Base-by-base conservation (phyloP, 169 alveolate genomes). In the Eimeria acervulina region DNA sequence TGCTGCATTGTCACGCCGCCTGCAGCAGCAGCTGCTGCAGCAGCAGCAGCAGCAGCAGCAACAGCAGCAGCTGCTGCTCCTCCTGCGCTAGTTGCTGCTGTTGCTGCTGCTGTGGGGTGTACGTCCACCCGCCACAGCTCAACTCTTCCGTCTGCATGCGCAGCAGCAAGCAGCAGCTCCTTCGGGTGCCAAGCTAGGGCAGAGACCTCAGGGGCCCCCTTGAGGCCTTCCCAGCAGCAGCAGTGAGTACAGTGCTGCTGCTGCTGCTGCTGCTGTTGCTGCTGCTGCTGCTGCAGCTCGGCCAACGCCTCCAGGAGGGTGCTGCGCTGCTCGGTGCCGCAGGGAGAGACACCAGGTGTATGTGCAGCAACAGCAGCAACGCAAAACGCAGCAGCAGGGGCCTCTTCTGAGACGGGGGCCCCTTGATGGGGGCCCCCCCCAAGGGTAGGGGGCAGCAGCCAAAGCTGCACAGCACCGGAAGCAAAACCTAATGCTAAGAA, bases 101-200 rank as follows among this genome's bases (percentile, higher is more conserved):
- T 44, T 72, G 84, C 89, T 42, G 89, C 63, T 42, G 89, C 52
- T 21, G 26, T 17, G 15, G 89, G 52, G 31, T 78, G 89, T 40
- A 42, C 23, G 12, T 78, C 63, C 89, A 88, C 55, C n/a, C 51
- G 17, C 95, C 95, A 90, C 78, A 90, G 33, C 51, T 36, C 88
- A 19, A 90, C 88, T 21, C 66, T 26, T 15, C 95, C 95, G 21
- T 63, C 81, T 33, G 76, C 85, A 51, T 90, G 88, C 40, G 87
- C 95, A 8, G 95, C 80, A 7, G 95, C 95, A 26, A 90, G 95
- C 52, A 90, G 85, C 61, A 90, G 74, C 33, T 19, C 51, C 28
- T 51, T 28, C 33, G 95, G 95, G 44, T 90, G 95, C 95, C 95
- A 90, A 6, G 88, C 68, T 23, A 90, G 52, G 51, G 95, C 89